Evolutionary conservation across 1,139 yeast species (phyloP).

Genomic region (Zygosaccharomyces sapae): DNA sequence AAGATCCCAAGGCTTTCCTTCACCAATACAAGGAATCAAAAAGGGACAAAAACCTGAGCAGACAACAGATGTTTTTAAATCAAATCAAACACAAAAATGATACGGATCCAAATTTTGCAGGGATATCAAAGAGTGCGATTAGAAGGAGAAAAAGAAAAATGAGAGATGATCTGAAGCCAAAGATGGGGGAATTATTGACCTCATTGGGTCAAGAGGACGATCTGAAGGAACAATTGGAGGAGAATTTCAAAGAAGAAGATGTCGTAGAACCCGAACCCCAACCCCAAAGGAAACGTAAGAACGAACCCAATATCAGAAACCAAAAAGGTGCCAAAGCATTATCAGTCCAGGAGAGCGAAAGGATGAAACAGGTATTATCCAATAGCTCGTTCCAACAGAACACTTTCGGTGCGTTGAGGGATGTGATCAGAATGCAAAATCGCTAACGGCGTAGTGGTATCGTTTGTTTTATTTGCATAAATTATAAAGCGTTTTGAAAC

Average conservation of each 20-base stretch:
- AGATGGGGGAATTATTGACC: constrained; percentile 57
- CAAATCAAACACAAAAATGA: constrained; percentile 37
- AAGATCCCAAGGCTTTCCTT: constrained; percentile 49
- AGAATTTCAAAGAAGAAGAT: constrained; percentile 24
- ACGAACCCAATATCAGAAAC: constrained; percentile 59
- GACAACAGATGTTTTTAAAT: constrained; percentile 34
- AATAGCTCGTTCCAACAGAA: constrained; percentile 49
- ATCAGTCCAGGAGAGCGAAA: constrained; percentile 49
- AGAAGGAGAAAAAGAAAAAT: constrained; percentile 64
- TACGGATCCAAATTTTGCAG: constrained; percentile 30
- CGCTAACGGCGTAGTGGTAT: constrained; percentile 2
- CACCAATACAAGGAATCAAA: constrained; percentile 52
- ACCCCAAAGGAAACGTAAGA: constrained; percentile 36
- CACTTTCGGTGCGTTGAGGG: constrained; percentile 58
- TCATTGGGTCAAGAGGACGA: constrained; percentile 44
- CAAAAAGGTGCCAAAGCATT: constrained; percentile 54
- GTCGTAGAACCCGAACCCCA: constrained; percentile 18
- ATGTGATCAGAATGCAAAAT: constrained; percentile 37
- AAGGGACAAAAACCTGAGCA: constrained; percentile 47
- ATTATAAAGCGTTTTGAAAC: constrained; percentile 4
- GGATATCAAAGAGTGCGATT: constrained; percentile 59
- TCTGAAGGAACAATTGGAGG: constrained; percentile 16
- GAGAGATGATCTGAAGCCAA: constrained; percentile 60
- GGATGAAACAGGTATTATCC: constrained; percentile 53
- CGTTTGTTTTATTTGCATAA: not conserved